Conservation (phyloP, 1,284 basidiomycete species). For the Sporisorium reilianum region DNA sequence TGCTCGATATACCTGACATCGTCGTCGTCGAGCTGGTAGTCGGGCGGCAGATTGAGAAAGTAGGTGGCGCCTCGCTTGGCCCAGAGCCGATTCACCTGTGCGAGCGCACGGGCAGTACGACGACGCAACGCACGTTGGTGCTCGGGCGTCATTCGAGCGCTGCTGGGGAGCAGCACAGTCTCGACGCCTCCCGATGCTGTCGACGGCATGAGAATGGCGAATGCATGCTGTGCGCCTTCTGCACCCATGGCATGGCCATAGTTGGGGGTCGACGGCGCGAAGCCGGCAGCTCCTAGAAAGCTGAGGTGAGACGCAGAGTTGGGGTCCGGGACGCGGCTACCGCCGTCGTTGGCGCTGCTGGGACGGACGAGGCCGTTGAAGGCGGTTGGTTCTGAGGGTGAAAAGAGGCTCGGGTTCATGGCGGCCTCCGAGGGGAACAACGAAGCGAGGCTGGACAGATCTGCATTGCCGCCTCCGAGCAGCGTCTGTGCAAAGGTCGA, state of each 20-base stretch:
- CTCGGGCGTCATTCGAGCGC: conserved; percentile 6
- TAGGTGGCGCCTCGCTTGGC: conserved; percentile 27
- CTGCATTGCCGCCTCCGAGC: conserved; percentile 27
- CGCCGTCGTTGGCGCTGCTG: not conserved
- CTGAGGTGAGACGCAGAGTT: not conserved
- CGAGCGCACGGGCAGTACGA: conserved; percentile 21
- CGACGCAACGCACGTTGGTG: conserved; percentile 3
- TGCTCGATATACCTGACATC: conserved; percentile 32
- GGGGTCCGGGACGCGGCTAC: not conserved
- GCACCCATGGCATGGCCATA: not conserved
- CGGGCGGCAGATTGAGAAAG: conserved; percentile 25
- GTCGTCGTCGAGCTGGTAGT: conserved; percentile 27
- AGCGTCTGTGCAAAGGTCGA: conserved; percentile 44
- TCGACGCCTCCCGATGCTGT: conserved; percentile 14
- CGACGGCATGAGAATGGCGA: not conserved
- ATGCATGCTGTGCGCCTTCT: not conserved
- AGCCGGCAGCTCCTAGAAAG: conserved; percentile 1
- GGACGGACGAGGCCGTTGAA: conserved; percentile 9
- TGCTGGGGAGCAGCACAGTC: not conserved
- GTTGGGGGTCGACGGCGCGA: not conserved
- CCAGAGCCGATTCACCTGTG: conserved; percentile 44
- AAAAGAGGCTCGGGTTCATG: conserved; percentile 22
- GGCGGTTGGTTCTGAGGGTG: conserved; percentile 4
- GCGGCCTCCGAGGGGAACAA: conserved; percentile 18
- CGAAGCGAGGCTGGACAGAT: conserved; percentile 20